These are phyloP conservation scores for Cladosporium sphaerospermum DNA, from an alignment of 2,329 filamentous ascomycete species.

Conservation along the genomic window DNA sequence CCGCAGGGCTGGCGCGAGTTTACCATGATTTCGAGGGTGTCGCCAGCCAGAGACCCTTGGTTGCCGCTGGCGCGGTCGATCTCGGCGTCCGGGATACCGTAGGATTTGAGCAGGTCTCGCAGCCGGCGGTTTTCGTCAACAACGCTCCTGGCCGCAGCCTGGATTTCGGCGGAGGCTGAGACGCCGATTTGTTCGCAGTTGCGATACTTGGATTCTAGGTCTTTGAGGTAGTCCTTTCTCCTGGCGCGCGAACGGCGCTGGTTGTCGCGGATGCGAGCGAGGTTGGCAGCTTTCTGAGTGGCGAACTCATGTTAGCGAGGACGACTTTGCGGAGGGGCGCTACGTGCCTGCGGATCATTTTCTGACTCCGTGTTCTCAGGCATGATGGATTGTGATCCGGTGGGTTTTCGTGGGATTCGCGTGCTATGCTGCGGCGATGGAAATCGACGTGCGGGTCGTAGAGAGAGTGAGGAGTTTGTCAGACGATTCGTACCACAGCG, in stretches of 20 bases:
- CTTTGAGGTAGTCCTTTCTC: constrained; percentile 65
- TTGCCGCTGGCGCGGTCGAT: constrained; percentile 30
- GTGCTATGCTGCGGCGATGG: too few species aligned
- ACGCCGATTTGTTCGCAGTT: constrained; percentile 60
- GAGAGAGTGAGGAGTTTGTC: too few species aligned
- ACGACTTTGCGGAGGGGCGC: neutral
- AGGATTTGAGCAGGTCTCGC: constrained; percentile 50
- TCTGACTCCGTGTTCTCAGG: neutral
- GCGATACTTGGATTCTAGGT: constrained; percentile 60
- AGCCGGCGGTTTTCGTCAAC: constrained; percentile 64
- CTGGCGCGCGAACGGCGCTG: constrained; percentile 69
- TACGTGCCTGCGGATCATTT: neutral
- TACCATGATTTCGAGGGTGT: constrained; percentile 14
- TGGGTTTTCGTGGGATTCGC: neutral
- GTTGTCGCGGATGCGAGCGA: constrained; percentile 66
- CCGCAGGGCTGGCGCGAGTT: constrained; percentile 11
- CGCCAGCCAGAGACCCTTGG: constrained; percentile 11
- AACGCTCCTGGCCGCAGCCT: constrained; percentile 61
- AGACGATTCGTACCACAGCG: too few species aligned
- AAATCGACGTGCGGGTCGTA: too few species aligned
- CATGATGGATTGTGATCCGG: neutral
- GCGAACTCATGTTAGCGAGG: neutral
- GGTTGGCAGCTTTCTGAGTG: constrained; percentile 31
- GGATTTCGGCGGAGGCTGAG: constrained; percentile 65
- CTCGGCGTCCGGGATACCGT: constrained; percentile 53